phyloP scores from a whole-genome alignment of 2,329 filamentous ascomycete genomes.

The Fusarium sp. region DNA sequence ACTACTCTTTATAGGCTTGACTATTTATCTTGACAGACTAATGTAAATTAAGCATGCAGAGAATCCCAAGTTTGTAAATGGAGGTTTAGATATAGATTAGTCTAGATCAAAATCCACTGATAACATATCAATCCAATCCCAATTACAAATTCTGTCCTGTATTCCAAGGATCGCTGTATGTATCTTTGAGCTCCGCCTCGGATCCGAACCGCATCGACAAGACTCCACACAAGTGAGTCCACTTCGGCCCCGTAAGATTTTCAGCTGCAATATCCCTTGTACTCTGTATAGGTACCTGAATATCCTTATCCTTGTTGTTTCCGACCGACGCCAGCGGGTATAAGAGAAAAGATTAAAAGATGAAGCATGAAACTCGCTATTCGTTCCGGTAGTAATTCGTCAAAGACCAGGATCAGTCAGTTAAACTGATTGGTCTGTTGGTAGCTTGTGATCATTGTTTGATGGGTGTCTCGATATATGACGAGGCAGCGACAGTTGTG shows the following conservation, averaged over 20 bases:
- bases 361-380: conserved; percentile 9
- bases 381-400: conserved; percentile 23
- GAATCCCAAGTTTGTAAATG: not conserved
- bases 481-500: conserved; percentile 36
- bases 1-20: not conserved
- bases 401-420: not conserved
- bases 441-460: conserved; percentile 34
- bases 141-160: not conserved
- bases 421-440: not conserved
- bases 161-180: not conserved
- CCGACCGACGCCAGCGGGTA: conserved; percentile 42
- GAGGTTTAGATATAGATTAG: not conserved
- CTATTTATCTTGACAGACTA: not conserved
- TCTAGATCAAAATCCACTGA: not conserved
- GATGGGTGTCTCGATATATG: conserved; percentile 38
- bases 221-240: conserved; percentile 9
- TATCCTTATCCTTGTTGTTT: conserved; percentile 25
- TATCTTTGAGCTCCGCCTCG: conserved; percentile 16
- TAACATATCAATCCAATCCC: not conserved
- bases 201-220: conserved; percentile 26
- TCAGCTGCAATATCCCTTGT: not conserved
- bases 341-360: conserved; percentile 11
- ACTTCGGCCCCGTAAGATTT: conserved; percentile 26
- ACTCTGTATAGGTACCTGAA: not conserved
- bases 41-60: not conserved